Percentiles rank a stretch among this genome's conserved stretches.
Conservation (phyloP, 2,329 filamentous ascomycete genomes). For the Ceratocystis ficicola region DNA sequence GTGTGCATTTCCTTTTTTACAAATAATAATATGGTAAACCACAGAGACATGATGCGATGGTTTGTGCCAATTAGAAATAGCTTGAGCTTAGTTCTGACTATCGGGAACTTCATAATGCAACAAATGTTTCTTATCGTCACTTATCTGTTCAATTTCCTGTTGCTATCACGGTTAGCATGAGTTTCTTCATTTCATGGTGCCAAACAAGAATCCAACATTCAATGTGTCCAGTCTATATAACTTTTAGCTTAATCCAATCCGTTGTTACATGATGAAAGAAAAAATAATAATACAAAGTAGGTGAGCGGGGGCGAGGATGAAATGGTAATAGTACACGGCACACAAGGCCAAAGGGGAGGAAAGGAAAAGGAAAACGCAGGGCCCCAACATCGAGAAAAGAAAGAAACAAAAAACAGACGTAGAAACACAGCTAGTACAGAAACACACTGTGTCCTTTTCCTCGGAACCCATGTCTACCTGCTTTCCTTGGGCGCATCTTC, state of each 20-base stretch:
- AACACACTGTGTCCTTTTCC: not conserved
- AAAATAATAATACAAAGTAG: constrained; percentile 15
- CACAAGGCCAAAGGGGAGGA: not conserved
- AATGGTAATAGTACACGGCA: too few relatives aligned
- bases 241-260: not conserved
- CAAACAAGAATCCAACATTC: not conserved
- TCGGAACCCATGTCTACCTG: not conserved
- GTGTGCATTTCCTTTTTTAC: too few relatives aligned
- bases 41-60: too few relatives aligned
- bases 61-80: too few relatives aligned
- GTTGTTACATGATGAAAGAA: constrained; percentile 13
- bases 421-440: not conserved
- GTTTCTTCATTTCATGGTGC: not conserved
- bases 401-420: not conserved
- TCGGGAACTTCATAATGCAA: too few relatives aligned
- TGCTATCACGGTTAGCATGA: not conserved
- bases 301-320: not conserved
- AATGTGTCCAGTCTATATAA: constrained; percentile 11
- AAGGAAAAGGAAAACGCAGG: not conserved
- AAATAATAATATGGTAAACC: too few relatives aligned
- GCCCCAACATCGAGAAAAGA: not conserved
- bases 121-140: too few relatives aligned
- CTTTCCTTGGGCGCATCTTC: not conserved
- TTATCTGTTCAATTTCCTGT: not conserved
- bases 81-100: too few relatives aligned